Base-by-base conservation (phyloP, 257 asterid species). In the Ajuga chamaepitys region DNA sequence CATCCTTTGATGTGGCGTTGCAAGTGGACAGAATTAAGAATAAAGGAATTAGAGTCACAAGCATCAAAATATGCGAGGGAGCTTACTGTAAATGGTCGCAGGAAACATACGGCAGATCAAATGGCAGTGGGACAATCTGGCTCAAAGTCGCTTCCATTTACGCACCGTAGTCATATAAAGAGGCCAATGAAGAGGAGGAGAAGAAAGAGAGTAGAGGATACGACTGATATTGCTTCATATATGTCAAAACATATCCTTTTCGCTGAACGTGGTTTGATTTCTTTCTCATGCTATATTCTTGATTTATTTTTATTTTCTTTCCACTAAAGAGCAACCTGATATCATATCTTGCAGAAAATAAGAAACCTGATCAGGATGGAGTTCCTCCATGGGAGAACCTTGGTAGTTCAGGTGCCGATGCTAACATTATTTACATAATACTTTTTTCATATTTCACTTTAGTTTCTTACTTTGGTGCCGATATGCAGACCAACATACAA, bases 1-100 rank as follows among this genome's bases (percentile, higher is more conserved):
- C 86, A 72, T 50, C 96, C 97, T 75, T 62, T 92, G 45, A 89
- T 85, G 96, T 89, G 98, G 98, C 80, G 98, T 64, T 83, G 97
- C 83, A 92, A 87, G 75, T 92, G 97, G 97, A 66, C 86, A 34
- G 98, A 89, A 73, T 57, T 92, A 73, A 83, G 73, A 80, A 75
- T 85, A 74, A 92, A 85, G 77, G 87, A 82, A 55, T 71, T 86
- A 41, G 89, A 86, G 72, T 83, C 78, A 10, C 86, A 71, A 75
- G 88, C 91, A 66, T 78, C 86, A 48, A 87, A 74, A 58, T 86
- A 88, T 56, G 72, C 61, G 14, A 74, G 78, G 58, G 78, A 72
- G 67, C 67, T 78, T 61, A 71, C 84, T 57, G 73, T 67, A 64
- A 67, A 60, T 51, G 86, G 86, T 46, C 62, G 70, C 56, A 70